These are phyloP conservation scores for Silybum marianum DNA, from an alignment of 129 eudicot genomes.

Conservation along the genomic window DNA sequence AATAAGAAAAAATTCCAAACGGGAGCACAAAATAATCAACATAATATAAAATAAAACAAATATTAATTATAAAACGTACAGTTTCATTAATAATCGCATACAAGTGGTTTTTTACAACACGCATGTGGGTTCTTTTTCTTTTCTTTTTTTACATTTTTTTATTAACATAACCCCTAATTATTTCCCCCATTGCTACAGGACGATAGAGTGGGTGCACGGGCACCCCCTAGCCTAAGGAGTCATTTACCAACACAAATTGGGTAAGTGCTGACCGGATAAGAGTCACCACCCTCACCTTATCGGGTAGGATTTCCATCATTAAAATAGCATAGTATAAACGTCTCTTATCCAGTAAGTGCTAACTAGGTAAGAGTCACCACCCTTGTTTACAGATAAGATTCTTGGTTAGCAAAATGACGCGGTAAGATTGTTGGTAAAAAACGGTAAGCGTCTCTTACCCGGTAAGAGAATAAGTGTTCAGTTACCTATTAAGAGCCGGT, in stretches of 20 bases:
- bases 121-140: no score
- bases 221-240: neutral
- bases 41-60: no score
- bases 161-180: no score
- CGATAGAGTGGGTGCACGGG: neutral
- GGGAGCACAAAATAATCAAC: no score
- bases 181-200: neutral
- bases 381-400: neutral
- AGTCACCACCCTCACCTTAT: neutral
- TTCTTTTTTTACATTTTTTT: no score
- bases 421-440: neutral
- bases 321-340: neutral
- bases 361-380: neutral
- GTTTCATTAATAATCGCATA: no score
- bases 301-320: neutral
- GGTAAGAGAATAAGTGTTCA: neutral
- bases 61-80: no score
- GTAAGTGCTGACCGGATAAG: neutral
- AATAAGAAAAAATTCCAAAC: neutral
- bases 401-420: neutral
- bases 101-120: no score
- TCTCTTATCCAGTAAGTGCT: neutral
- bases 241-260: neutral
- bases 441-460: neutral
- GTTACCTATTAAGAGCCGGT: neutral